Evolutionary conservation across 441 rosid genomes (phyloP).

Genomic region (Eruca vesicaria): DNA sequence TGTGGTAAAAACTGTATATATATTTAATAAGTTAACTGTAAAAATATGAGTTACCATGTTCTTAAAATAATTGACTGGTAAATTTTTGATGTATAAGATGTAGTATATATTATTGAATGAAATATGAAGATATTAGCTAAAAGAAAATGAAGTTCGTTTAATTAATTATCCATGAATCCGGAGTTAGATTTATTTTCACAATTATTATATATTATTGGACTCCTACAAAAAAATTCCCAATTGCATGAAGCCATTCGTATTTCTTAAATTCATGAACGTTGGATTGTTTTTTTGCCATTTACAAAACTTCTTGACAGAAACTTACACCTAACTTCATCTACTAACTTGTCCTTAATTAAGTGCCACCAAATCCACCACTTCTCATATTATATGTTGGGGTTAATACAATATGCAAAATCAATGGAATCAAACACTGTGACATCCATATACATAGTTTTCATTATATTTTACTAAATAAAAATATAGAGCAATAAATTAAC

Average conservation of each 20-base stretch:
- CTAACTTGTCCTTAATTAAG: conserved; percentile 8
- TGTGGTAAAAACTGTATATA: too few species aligned
- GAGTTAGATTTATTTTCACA: not conserved
- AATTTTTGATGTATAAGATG: too few species aligned
- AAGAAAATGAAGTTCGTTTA: not conserved
- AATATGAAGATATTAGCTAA: not conserved
- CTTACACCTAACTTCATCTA: conserved; percentile 21
- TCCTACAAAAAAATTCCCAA: not conserved
- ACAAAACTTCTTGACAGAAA: conserved; percentile 17
- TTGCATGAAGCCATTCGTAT: not conserved
- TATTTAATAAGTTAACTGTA: too few species aligned
- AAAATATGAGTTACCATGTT: too few species aligned
- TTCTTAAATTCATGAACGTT: not conserved
- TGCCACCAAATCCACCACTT: conserved; percentile 19
- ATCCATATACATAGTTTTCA: not conserved
- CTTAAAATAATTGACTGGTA: too few species aligned
- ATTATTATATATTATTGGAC: not conserved
- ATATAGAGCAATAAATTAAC: not conserved
- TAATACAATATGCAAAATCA: not conserved
- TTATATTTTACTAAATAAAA: not conserved
- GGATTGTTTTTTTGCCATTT: not conserved
- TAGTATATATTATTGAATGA: too few species aligned
- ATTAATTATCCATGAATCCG: not conserved
- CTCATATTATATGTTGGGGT: not conserved
- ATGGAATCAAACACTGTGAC: not conserved